phyloP scores from a whole-genome alignment of 441 rosid genomes.

The Raphanus hybrid region DNA sequence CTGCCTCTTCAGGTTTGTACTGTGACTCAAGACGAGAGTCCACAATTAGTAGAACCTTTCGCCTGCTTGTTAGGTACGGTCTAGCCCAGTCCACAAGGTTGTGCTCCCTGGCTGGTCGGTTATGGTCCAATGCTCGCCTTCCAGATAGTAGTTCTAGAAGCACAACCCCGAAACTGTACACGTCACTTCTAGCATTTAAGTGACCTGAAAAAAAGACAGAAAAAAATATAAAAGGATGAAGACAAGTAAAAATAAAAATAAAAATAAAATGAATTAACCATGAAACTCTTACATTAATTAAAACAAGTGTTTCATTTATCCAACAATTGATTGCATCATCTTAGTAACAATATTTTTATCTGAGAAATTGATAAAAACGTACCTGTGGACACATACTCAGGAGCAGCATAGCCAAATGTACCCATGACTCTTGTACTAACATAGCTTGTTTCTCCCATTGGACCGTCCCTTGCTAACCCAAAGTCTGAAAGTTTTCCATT shows the following conservation, averaged over 20 bases:
- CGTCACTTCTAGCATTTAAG: conserved; percentile 73
- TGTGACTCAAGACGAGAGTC: conserved; percentile 76
- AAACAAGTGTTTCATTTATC: not conserved
- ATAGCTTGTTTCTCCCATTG: conserved; percentile 77
- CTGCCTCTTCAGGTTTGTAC: conserved; percentile 55
- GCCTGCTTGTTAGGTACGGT: conserved; percentile 73
- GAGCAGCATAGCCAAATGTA: conserved; percentile 93
- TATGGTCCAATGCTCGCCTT: conserved; percentile 77
- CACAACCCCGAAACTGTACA: conserved; percentile 92
- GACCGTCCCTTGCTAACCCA: conserved; percentile 97
- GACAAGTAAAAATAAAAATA: too few relatives aligned
- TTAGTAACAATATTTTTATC: too few relatives aligned
- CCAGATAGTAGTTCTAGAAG: conserved; percentile 81
- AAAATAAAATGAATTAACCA: too few relatives aligned
- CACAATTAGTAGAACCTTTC: conserved; percentile 63
- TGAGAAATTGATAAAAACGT: not conserved
- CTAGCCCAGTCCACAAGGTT: conserved; percentile 89
- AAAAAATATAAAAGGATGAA: too few relatives aligned
- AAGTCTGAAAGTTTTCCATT: conserved; percentile 95
- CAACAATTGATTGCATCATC: not conserved
- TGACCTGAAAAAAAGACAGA: conserved; percentile 52
- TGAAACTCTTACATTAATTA: not conserved
- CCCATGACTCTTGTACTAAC: conserved; percentile 97
- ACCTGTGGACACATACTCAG: conserved; percentile 96
- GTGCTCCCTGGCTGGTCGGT: conserved; percentile 71